phyloP scores from a whole-genome alignment of 78 protist genomes.

The Polysphondylium violaceum region DNA sequence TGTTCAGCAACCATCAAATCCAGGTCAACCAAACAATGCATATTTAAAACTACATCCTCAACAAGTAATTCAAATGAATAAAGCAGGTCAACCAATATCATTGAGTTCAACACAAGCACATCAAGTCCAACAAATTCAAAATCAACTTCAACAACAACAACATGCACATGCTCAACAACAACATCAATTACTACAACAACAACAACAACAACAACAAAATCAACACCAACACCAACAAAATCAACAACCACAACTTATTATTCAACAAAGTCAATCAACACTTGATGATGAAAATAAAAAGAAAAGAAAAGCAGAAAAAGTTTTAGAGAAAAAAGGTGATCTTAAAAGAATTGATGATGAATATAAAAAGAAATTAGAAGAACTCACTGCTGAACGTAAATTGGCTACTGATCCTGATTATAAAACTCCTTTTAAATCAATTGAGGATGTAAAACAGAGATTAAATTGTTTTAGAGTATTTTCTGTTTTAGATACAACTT shows the following conservation, averaged over 20 bases:
- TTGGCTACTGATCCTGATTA: slow-evolving; percentile 66
- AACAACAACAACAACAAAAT: background rate
- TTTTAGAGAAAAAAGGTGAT: slow-evolving; percentile 19
- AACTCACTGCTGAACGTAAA: slow-evolving; percentile 9
- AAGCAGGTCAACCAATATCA: background rate
- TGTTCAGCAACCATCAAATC: background rate
- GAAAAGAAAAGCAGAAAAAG: slow-evolving; percentile 49
- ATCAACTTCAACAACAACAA: slow-evolving; percentile 8
- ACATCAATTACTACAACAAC: slow-evolving; percentile 6
- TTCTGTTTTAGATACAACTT: background rate
- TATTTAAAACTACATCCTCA: background rate
- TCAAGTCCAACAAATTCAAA: slow-evolving; percentile 4
- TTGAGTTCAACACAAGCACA: background rate
- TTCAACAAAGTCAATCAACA: background rate
- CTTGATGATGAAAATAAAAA: slow-evolving; percentile 4
- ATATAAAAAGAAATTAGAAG: slow-evolving; percentile 16
- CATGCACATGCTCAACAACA: background rate
- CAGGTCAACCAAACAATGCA: background rate
- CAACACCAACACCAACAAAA: background rate
- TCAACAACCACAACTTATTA: background rate
- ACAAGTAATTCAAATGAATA: background rate
- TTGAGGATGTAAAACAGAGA: slow-evolving; percentile 39
- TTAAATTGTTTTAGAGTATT: slow-evolving; percentile 45
- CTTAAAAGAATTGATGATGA: background rate
- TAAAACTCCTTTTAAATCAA: slow-evolving; percentile 65